phyloP scores from a whole-genome alignment of 768 basidiomycete species.

The Suillus weaverae region DNA sequence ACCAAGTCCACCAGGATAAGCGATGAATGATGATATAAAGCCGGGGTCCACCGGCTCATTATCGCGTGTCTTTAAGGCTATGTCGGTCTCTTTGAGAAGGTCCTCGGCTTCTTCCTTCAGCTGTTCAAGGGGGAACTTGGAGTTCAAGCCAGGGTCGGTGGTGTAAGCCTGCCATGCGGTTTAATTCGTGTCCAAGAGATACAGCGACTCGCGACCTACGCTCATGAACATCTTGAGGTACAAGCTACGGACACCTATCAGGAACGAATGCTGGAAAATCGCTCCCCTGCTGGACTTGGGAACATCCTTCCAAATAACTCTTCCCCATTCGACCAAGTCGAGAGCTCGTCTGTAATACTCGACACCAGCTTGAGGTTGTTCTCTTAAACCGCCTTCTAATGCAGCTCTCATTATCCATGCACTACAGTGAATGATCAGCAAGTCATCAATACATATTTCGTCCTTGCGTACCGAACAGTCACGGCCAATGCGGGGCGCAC shows the following conservation, averaged over 20 bases:
- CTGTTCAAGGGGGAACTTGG: constrained; percentile 12
- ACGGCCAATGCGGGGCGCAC: constrained; percentile 35
- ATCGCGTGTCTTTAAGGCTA: background rate
- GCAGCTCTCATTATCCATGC: constrained; percentile 22
- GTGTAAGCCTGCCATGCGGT: background rate
- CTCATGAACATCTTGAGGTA: constrained; percentile 12
- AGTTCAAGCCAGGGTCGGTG: constrained; percentile 6
- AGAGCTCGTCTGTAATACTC: constrained; percentile 15
- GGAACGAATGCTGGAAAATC: constrained; percentile 21
- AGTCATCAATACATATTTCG: background rate
- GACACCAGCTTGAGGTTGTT: constrained; percentile 4
- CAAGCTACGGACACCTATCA: constrained; percentile 17
- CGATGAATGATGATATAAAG: constrained; percentile 19
- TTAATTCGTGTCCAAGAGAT: background rate
- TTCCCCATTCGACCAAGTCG: constrained; percentile 20
- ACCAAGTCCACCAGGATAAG: constrained; percentile 15
- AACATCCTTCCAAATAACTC: constrained; percentile 16
- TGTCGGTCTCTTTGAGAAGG: constrained; percentile 12
- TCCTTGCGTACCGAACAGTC: constrained; percentile 37
- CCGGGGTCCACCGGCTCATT: constrained; percentile 8
- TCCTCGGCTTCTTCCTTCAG: constrained; percentile 22
- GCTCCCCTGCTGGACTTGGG: constrained; percentile 14
- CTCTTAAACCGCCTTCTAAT: constrained; percentile 7
- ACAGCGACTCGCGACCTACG: background rate
- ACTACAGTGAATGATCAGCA: constrained; percentile 9